Evolutionary conservation across 1,284 basidiomycete species (phyloP).

Genomic region (Ganoderma lingzhi): DNA sequence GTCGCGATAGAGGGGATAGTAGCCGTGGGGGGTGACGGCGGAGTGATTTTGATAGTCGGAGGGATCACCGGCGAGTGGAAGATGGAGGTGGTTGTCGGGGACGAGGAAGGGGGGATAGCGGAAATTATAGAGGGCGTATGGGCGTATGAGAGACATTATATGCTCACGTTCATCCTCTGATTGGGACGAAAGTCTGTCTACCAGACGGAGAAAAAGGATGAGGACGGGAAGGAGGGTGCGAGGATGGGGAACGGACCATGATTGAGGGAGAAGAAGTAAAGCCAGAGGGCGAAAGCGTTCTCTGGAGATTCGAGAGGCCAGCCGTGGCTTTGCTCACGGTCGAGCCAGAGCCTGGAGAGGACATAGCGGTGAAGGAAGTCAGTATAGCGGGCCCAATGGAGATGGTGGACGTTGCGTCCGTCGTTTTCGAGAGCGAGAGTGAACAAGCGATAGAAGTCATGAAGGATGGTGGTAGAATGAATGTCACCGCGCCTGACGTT

Average conservation of each 20-base stretch:
- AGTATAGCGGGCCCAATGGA: constrained; percentile 55
- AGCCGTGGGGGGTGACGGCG: constrained; percentile 59
- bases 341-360: constrained; percentile 53
- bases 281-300: constrained; percentile 66
- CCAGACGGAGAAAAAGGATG: background rate
- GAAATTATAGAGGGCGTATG: constrained; percentile 54
- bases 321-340: constrained; percentile 45
- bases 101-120: constrained; percentile 66
- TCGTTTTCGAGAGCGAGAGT: constrained; percentile 80
- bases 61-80: constrained; percentile 53
- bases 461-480: constrained; percentile 38
- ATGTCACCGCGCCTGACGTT: constrained; percentile 52
- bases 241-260: constrained; percentile 45
- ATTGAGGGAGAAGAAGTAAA: constrained; percentile 66
- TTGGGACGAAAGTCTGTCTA: constrained; percentile 58
- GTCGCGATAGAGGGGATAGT: constrained; percentile 62
- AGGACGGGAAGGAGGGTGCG: background rate
- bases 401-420: constrained; percentile 70
- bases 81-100: constrained; percentile 63
- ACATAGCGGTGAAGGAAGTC: constrained; percentile 55
- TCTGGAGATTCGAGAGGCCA: constrained; percentile 63
- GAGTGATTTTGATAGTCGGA: constrained; percentile 44
- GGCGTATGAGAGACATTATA: constrained; percentile 60
- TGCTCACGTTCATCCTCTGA: constrained; percentile 47
- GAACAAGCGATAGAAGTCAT: constrained; percentile 64